These are phyloP conservation scores for Pyracantha coccinea DNA, from an alignment of 331 rosid species.

Conservation along the genomic window DNA sequence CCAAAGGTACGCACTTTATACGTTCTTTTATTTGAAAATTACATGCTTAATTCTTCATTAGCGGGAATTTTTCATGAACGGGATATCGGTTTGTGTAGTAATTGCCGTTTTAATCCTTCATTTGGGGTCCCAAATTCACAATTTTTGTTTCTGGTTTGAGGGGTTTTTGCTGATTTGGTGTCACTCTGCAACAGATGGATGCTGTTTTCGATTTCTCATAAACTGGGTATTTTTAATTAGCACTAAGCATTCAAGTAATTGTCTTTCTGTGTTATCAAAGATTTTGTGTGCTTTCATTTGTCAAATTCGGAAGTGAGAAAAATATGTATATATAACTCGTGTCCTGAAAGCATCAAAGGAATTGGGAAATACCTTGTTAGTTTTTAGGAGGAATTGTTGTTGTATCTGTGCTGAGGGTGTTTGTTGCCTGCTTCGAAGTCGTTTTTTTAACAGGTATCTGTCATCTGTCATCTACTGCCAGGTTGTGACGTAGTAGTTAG, in stretches of 20 bases:
- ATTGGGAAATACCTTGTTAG: background rate
- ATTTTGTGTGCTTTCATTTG: background rate
- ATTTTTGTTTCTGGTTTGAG: background rate
- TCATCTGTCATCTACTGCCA: conserved; percentile 16
- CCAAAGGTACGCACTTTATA: conserved; percentile 16
- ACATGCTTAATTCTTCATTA: background rate
- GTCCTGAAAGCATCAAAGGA: background rate
- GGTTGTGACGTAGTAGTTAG: conserved; percentile 25
- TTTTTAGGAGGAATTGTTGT: background rate
- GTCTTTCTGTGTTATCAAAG: background rate
- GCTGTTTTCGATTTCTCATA: background rate
- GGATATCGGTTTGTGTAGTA: background rate
- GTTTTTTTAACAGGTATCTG: background rate
- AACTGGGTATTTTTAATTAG: background rate
- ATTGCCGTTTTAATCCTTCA: background rate
- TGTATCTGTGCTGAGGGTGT: background rate
- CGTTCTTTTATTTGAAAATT: background rate
- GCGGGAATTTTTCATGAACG: background rate
- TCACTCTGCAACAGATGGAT: background rate
- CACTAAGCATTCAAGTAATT: background rate
- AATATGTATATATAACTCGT: background rate
- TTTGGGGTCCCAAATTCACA: background rate
- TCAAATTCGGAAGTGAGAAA: background rate
- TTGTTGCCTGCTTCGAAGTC: background rate
- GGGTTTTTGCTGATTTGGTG: background rate